These are phyloP conservation scores for Saccharomycopsis hybrid DNA, from an alignment of 1,139 yeast species.

Conservation along the genomic window DNA sequence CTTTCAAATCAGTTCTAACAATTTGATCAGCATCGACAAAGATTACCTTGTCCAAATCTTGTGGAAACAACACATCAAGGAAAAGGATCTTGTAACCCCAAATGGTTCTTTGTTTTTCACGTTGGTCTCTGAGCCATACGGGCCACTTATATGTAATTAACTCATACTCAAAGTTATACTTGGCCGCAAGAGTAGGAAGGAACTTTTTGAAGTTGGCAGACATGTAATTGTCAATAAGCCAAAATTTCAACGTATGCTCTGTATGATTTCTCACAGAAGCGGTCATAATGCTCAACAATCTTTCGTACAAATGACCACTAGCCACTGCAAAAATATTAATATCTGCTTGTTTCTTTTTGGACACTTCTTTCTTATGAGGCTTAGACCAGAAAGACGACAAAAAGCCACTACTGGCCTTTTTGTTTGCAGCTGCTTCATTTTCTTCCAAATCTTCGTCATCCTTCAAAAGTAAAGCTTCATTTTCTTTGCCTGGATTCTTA, in stretches of 20 bases:
- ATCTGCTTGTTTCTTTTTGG: conserved; percentile 39
- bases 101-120: conserved; percentile 68
- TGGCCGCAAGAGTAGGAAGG: conserved; percentile 55
- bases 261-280: conserved; percentile 65
- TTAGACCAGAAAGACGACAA: background rate
- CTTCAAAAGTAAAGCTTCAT: conserved; percentile 29
- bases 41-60: conserved; percentile 62
- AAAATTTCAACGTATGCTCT: conserved; percentile 62
- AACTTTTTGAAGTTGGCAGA: conserved; percentile 60
- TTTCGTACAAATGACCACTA: conserved; percentile 72
- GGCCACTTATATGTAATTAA: conserved; percentile 89
- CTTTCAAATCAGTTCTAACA: conserved; percentile 66
- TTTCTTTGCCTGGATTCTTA: conserved; percentile 38
- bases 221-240: conserved; percentile 78
- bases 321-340: conserved; percentile 82
- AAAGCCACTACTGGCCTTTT: background rate
- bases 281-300: conserved; percentile 70
- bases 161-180: conserved; percentile 59
- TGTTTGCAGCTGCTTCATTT: conserved; percentile 10
- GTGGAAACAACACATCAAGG: conserved; percentile 82
- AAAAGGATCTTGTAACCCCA: conserved; percentile 89
- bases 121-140: conserved; percentile 71
- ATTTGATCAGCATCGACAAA: conserved; percentile 86
- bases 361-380: background rate
- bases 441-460: conserved; percentile 18